Conservation (phyloP, 306 rosid species). For the Delonix regia region DNA sequence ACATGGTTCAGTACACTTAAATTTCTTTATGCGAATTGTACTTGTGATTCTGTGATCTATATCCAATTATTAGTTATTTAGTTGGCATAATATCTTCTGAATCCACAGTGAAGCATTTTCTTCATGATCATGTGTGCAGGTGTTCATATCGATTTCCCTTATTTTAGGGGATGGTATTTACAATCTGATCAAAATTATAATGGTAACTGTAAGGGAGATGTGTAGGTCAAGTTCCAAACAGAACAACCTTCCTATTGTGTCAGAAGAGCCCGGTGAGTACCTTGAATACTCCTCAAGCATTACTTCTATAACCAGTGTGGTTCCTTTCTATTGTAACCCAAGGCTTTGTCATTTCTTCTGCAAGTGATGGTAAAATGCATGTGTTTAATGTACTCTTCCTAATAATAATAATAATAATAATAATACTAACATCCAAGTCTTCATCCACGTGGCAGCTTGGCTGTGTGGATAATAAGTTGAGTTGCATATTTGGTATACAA, state of each 20-base stretch:
- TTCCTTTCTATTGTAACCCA: constrained; percentile 15
- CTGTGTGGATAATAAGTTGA: neutral
- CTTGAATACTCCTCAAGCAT: constrained; percentile 8
- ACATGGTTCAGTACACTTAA: constrained; percentile 15
- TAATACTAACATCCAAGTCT: neutral
- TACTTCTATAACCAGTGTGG: constrained; percentile 10
- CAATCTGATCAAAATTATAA: constrained; percentile 76
- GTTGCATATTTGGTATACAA: constrained; percentile 13
- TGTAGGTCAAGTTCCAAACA: constrained; percentile 55
- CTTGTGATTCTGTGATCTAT: constrained; percentile 2
- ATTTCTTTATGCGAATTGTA: constrained; percentile 17
- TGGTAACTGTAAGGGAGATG: constrained; percentile 67
- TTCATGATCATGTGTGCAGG: constrained; percentile 42
- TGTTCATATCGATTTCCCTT: constrained; percentile 73
- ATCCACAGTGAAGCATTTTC: neutral
- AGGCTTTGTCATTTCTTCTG: constrained; percentile 16
- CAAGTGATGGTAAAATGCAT: neutral
- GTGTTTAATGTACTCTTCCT: neutral
- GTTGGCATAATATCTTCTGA: neutral
- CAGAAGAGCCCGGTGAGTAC: constrained; percentile 63
- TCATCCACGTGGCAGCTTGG: neutral
- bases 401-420: neutral
- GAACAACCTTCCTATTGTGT: constrained; percentile 62
- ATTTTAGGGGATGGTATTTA: constrained; percentile 93
- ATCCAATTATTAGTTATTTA: neutral